These are phyloP conservation scores for Parafenestella ontariensis DNA, from an alignment of 2,329 filamentous ascomycete genomes.

Conservation along the genomic window DNA sequence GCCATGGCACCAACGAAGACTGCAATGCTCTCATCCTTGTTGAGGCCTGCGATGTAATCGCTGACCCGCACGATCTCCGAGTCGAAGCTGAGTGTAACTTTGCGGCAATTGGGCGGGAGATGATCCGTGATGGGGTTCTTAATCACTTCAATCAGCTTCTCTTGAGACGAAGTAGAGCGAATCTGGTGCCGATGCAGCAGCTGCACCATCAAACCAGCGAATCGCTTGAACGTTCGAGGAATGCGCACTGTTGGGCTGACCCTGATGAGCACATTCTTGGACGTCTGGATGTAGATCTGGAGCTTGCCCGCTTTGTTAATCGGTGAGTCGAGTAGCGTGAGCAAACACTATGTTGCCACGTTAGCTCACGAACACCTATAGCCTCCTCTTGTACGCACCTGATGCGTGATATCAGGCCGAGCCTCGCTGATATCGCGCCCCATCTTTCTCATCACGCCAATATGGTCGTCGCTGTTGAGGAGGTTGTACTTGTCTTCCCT, in stretches of 20 bases:
- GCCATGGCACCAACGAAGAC: slow-evolving; percentile 99
- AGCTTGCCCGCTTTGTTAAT: slow-evolving; percentile 98
- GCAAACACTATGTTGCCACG: slow-evolving; percentile 73
- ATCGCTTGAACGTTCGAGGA: slow-evolving; percentile 97
- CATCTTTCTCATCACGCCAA: slow-evolving; percentile 99
- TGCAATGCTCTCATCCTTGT: slow-evolving; percentile 88
- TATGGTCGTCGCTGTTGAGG: slow-evolving; percentile 98
- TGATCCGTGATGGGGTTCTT: slow-evolving; percentile 98
- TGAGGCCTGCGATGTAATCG: slow-evolving; percentile 84
- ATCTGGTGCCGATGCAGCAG: slow-evolving; percentile 94
- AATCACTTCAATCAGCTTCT: slow-evolving; percentile 97
- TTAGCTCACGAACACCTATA: slow-evolving; percentile 25
- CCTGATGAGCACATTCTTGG: slow-evolving; percentile 96
- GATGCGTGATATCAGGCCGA: slow-evolving; percentile 95
- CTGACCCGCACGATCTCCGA: slow-evolving; percentile 84
- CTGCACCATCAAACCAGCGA: slow-evolving; percentile 98
- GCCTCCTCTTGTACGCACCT: slow-evolving; percentile 67
- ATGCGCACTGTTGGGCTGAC: slow-evolving; percentile 98
- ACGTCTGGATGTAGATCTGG: slow-evolving; percentile 98
- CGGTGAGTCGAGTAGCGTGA: slow-evolving; percentile 95
- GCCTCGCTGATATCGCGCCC: slow-evolving; percentile 98
- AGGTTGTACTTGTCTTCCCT: slow-evolving; percentile 96
- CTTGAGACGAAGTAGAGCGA: slow-evolving; percentile 93
- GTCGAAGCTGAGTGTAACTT: slow-evolving; percentile 96
- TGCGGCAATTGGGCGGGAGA: slow-evolving; percentile 94